Evolutionary conservation across 2,329 filamentous ascomycete species (phyloP).

Genomic region (Aspergillus felis): DNA sequence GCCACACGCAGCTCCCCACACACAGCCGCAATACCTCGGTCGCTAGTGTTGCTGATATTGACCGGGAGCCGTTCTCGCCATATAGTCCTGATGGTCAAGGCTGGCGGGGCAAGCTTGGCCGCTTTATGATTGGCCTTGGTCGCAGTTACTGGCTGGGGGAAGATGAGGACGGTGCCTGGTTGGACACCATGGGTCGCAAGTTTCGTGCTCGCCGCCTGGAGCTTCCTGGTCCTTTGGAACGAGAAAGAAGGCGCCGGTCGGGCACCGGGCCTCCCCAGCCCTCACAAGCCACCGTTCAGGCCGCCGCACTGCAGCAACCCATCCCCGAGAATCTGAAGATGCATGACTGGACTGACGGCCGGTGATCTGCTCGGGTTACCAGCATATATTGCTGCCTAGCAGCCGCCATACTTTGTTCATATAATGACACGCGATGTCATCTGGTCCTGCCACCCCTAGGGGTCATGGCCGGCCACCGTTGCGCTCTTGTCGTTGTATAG

Average conservation of each 20-base stretch:
- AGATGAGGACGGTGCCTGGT: slow-evolving; percentile 64
- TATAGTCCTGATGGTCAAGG: slow-evolving; percentile 72
- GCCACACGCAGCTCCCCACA: slow-evolving; percentile 36
- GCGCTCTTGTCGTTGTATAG: background rate
- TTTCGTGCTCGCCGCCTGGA: slow-evolving; percentile 51
- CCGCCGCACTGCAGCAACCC: slow-evolving; percentile 31
- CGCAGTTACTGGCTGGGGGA: slow-evolving; percentile 75
- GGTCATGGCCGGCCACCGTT: background rate
- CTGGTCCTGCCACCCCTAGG: background rate
- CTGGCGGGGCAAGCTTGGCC: slow-evolving; percentile 74
- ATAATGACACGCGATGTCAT: background rate
- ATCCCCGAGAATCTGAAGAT: slow-evolving; percentile 35
- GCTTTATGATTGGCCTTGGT: slow-evolving; percentile 70
- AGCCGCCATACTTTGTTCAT: background rate
- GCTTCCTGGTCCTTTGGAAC: slow-evolving; percentile 44
- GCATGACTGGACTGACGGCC: slow-evolving; percentile 33
- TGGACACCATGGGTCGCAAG: slow-evolving; percentile 58
- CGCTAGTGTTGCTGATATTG: slow-evolving; percentile 43
- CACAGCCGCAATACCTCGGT: slow-evolving; percentile 43
- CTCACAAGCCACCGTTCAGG: slow-evolving; percentile 34
- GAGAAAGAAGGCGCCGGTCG: slow-evolving; percentile 58
- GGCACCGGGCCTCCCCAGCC: slow-evolving; percentile 55
- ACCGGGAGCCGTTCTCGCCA: slow-evolving; percentile 65
- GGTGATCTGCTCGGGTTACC: slow-evolving; percentile 16
- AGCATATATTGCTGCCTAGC: background rate